These are phyloP conservation scores for Saturnispora sekii DNA, from an alignment of 805 yeast genomes.

Conservation along the genomic window DNA sequence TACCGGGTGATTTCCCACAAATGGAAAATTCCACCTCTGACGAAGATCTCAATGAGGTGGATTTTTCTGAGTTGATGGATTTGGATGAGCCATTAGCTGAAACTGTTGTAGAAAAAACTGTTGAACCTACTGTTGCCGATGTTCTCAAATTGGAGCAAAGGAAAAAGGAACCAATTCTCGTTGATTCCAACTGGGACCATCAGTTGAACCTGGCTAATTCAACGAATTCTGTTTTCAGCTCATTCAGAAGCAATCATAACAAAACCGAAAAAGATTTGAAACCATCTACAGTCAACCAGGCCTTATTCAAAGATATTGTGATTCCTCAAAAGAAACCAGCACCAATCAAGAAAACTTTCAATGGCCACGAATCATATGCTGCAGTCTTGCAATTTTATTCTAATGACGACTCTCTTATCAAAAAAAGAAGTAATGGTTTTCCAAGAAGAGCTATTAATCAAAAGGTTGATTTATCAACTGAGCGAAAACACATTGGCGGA, in stretches of 20 bases:
- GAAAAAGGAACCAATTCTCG: constrained; percentile 17
- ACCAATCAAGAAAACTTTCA: neutral
- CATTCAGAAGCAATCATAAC: constrained; percentile 12
- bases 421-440: neutral
- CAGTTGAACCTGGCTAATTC: constrained; percentile 49
- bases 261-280: constrained; percentile 6
- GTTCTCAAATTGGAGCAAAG: constrained; percentile 8
- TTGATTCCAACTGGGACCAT: constrained; percentile 52
- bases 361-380: neutral
- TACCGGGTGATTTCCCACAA: constrained; percentile 14
- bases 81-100: neutral
- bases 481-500: constrained; percentile 9
- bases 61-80: neutral
- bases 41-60: constrained; percentile 12
- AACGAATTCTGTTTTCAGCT: constrained; percentile 30
- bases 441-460: constrained; percentile 9
- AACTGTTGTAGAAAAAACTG: constrained; percentile 1
- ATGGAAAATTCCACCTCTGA: neutral
- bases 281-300: constrained; percentile 9
- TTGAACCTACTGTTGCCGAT: constrained; percentile 8
- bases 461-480: constrained; percentile 4
- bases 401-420: neutral
- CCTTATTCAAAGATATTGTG: neutral
- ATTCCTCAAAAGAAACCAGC: neutral
- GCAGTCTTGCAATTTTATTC: neutral